Base-by-base conservation (phyloP, 2,329 filamentous ascomycete species). In the Dactylonectria estremocensis region DNA sequence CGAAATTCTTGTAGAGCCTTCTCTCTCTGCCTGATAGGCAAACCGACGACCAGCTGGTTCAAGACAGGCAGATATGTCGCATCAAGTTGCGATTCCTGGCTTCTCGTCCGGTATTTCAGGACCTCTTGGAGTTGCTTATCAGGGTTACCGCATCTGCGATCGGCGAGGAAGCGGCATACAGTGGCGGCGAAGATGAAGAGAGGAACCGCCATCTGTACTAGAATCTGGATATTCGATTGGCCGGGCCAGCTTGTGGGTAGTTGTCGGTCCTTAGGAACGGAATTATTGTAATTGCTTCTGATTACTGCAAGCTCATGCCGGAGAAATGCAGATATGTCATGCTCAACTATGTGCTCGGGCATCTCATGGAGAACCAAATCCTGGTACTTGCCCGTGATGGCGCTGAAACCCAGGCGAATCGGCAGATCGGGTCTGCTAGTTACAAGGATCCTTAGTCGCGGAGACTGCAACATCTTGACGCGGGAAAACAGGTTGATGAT, bases 111-210 rank as follows among this genome's bases (percentile, higher is more conserved):
- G 40, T 68, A 74, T 0, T 67, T 40, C 2, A 82, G 65, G 18
- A 81, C 54, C 28, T 68, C 69, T 2, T 59, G 33, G 4, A 80
- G 63, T 31, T 76, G 77, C 2, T 73, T 37, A 0, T 71, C 57
- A 6, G 75, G 77, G 5, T 74, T 46, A 2, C 73, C 72, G n/a
- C 40, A 55, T 8, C 48, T 60, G 10, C 52, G 59, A 14, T 77
- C 71, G 2, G 53, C 53, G 1, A 82, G 62, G n/a, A 80, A 80
- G 0, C 74, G 77, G 22, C 76, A 80, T 0, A 77, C 68, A 1
- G 79, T 82, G n/a, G 79, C 73, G 1, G 80, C 80, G 16, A 77
- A 79, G 48, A 82, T 81, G 56, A 82, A 82, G 0, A 83, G 70
- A 0, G 80, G 78, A 2, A 73, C 64, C 1, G 80, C 74, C 64